Base-by-base conservation (phyloP, 208 protist species). In the Leishmania arabica region DNA sequence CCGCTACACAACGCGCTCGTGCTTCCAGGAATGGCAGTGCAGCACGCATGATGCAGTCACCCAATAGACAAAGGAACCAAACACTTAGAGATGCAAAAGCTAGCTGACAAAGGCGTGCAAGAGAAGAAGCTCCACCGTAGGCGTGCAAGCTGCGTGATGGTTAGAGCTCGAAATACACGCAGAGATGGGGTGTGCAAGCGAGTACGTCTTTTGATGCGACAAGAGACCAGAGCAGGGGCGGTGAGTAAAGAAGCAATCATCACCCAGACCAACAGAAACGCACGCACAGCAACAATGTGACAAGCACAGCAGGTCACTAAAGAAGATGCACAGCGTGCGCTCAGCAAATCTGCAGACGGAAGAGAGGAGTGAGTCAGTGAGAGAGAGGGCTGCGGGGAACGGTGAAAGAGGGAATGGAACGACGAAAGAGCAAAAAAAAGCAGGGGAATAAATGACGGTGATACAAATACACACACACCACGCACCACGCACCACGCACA, bases 381-480 rank as follows among this genome's bases (percentile, higher is more conserved):
- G 68, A 17, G 68, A 49, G 19, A 15, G 45, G 8, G 40, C 21
- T 54, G 7, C 42, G 68, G 68, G 34, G 45, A 21, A 24, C 1
- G 68, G 24, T 19, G 64, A 9, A 42, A 71, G 42, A 47, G 66
- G 66, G 42, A 31, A n/a, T 11, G 40, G 40, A 24, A 69, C 27
- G 27, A 69, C 27, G 27, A 69, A 40, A 42, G 24, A 40, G 45
- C 40, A 56, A 75, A 64, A 58, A 77, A 62, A 34, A 77, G 9
- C 19, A 73, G 68, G 24, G 45, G 45, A 73, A 54, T 53, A 73
- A 45, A 73, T 34, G 68, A 73, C 68, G 27, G 45, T 73, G n/a
- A 53, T 53, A 53, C 65, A 53, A 40, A 49, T 21, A 49, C 65
- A 15, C 68, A 73, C 42, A 65, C 73, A 27, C 5, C 31, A 31